phyloP scores from a whole-genome alignment of 106 monocot genomes.

The Acorus calamus region DNA sequence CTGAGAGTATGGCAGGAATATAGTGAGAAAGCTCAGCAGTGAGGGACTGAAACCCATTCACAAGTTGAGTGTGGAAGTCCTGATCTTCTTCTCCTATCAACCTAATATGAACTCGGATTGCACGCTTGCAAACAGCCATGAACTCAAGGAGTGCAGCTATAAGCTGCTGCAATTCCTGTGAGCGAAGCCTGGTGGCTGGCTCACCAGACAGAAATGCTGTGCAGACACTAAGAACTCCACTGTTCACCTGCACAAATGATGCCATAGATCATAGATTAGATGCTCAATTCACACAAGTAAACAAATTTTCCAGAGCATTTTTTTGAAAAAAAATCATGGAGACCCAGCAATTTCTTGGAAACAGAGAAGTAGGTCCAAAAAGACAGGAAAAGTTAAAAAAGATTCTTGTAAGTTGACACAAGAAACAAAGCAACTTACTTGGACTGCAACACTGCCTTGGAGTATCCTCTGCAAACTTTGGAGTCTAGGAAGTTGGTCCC shows the following conservation, averaged over 20 bases:
- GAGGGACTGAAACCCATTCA: slow-evolving; percentile 95
- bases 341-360: too few species aligned
- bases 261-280: too few species aligned
- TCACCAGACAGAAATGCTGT: slow-evolving; percentile 96
- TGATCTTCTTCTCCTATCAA: slow-evolving; percentile 98
- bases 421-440: slow-evolving; percentile 32
- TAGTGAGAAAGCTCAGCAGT: slow-evolving; percentile 99
- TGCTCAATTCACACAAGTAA: too few species aligned
- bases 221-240: slow-evolving; percentile 92
- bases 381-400: too few species aligned
- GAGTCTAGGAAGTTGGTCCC: slow-evolving; percentile 90
- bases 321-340: too few species aligned
- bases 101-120: slow-evolving; percentile 92
- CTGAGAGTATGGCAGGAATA: slow-evolving; percentile 96
- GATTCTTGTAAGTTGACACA: not conserved
- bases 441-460: slow-evolving; percentile 98
- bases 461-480: slow-evolving; percentile 97
- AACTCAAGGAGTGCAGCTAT: slow-evolving; percentile 97
- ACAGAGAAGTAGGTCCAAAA: too few species aligned
- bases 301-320: too few species aligned
- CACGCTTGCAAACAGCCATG: slow-evolving; percentile 99
- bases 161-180: slow-evolving; percentile 95
- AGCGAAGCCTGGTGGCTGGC: slow-evolving; percentile 91
- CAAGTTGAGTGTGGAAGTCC: slow-evolving; percentile 97
- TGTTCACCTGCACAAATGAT: slow-evolving; percentile 67